These are phyloP conservation scores for Erigeron canadensis DNA, from an alignment of 129 eudicot genomes.

Conservation along the genomic window DNA sequence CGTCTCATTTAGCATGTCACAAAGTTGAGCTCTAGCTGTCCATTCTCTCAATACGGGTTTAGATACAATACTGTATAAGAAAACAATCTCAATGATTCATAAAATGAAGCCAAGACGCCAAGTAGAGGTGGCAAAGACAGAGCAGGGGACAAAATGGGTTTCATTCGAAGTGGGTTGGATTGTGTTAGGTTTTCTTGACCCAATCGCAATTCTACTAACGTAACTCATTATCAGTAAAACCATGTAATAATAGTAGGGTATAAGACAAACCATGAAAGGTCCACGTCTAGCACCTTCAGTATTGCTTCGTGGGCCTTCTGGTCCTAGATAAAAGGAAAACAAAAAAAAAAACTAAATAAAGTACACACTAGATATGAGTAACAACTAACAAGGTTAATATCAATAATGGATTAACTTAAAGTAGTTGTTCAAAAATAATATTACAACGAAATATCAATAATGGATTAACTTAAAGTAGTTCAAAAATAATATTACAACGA, in stretches of 20 bases:
- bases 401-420: not conserved
- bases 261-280: conserved; percentile 44
- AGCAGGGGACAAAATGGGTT: not conserved
- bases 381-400: not conserved
- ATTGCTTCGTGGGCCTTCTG: conserved; percentile 69
- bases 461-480: too few relatives aligned
- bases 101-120: not conserved
- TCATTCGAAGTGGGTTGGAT: not conserved
- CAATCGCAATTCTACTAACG: too few relatives aligned
- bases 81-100: not conserved
- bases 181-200: not conserved
- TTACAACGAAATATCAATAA: not conserved
- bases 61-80: conserved; percentile 25
- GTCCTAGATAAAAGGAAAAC: conserved; percentile 34
- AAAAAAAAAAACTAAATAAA: not conserved
- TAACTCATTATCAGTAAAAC: not conserved
- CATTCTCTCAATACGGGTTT: conserved; percentile 46
- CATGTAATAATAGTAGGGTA: conserved; percentile 1
- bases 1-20: conserved; percentile 42
- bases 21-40: conserved; percentile 49
- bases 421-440: too few relatives aligned
- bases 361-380: not conserved
- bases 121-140: not conserved
- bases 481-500: too few relatives aligned
- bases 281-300: conserved; percentile 49